Conservation (phyloP, 805 yeast genomes). For the Yamadazyma paraphyllophila region DNA sequence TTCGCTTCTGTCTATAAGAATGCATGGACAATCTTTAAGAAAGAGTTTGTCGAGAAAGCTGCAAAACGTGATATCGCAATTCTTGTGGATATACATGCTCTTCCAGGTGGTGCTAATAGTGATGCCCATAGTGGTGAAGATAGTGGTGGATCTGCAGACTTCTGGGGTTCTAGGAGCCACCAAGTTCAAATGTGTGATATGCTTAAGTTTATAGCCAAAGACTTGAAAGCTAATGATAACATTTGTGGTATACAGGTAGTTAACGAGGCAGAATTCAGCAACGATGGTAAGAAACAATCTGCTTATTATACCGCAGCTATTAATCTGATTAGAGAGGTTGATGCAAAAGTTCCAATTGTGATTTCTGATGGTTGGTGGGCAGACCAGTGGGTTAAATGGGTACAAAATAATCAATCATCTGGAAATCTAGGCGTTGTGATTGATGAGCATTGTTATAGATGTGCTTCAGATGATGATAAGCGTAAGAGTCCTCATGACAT, state of each 20-base stretch:
- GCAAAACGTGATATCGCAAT: slow-evolving; percentile 62
- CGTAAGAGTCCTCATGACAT: slow-evolving; percentile 62
- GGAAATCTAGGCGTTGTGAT: slow-evolving; percentile 61
- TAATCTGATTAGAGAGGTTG: slow-evolving; percentile 53
- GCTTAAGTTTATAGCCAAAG: slow-evolving; percentile 60
- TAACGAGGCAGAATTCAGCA: slow-evolving; percentile 72
- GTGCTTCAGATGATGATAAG: slow-evolving; percentile 77
- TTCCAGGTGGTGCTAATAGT: slow-evolving; percentile 91
- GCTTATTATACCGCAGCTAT: slow-evolving; percentile 66
- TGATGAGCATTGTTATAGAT: slow-evolving; percentile 84
- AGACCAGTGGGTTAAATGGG: slow-evolving; percentile 70
- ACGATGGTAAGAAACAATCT: slow-evolving; percentile 48
- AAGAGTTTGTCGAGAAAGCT: slow-evolving; percentile 57
- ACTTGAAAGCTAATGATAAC: slow-evolving; percentile 57
- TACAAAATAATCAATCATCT: slow-evolving; percentile 42
- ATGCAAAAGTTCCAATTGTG: slow-evolving; percentile 61
- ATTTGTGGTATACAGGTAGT: slow-evolving; percentile 81
- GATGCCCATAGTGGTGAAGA: slow-evolving; percentile 80
- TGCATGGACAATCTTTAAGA: slow-evolving; percentile 68
- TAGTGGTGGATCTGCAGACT: slow-evolving; percentile 51
- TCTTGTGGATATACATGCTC: slow-evolving; percentile 79
- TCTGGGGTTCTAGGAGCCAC: slow-evolving; percentile 52
- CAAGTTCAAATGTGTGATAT: slow-evolving; percentile 48
- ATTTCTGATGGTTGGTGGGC: slow-evolving; percentile 97
- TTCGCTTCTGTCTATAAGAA: slow-evolving; percentile 56